A percentile compares a stretch with the other conserved stretches of the same genome.
phyloP scores from a whole-genome alignment of 768 basidiomycete genomes.

The Dacryopinax primogenitus region DNA sequence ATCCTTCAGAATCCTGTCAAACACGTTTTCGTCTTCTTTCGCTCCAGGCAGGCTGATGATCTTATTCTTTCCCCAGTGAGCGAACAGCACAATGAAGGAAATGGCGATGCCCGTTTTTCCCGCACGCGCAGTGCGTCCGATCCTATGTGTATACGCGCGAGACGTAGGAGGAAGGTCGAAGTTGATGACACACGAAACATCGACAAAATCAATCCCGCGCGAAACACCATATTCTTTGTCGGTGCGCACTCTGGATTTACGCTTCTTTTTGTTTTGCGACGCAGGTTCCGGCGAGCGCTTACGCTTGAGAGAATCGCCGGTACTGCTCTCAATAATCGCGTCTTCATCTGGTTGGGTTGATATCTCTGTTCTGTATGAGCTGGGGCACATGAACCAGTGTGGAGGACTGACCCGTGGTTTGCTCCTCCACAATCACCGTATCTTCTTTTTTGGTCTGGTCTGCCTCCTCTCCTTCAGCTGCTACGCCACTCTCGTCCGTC shows the following conservation, averaged over 20 bases:
- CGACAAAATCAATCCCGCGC: slow-evolving; percentile 91
- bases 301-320: slow-evolving; percentile 35
- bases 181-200: slow-evolving; percentile 94
- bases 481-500: slow-evolving; percentile 71
- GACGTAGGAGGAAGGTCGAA: slow-evolving; percentile 89
- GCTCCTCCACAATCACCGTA: slow-evolving; percentile 9
- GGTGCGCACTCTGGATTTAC: slow-evolving; percentile 25
- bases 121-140: slow-evolving; percentile 92
- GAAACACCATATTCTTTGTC: slow-evolving; percentile 87
- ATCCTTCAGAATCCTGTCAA: slow-evolving; percentile 61
- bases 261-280: slow-evolving; percentile 25
- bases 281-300: slow-evolving; percentile 23
- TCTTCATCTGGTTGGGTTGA: not conserved
- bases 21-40: slow-evolving; percentile 61
- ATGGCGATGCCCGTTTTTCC: slow-evolving; percentile 85
- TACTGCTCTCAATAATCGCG: not conserved
- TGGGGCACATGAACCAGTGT: not conserved
- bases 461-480: slow-evolving; percentile 39
- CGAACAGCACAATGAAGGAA: slow-evolving; percentile 66
- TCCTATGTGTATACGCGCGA: slow-evolving; percentile 84
- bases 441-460: slow-evolving; percentile 35
- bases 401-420: not conserved
- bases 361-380: not conserved
- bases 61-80: slow-evolving; percentile 61
- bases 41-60: slow-evolving; percentile 61